phyloP scores from a whole-genome alignment of 1,284 basidiomycete species.

The Fomitopsis betulina region DNA sequence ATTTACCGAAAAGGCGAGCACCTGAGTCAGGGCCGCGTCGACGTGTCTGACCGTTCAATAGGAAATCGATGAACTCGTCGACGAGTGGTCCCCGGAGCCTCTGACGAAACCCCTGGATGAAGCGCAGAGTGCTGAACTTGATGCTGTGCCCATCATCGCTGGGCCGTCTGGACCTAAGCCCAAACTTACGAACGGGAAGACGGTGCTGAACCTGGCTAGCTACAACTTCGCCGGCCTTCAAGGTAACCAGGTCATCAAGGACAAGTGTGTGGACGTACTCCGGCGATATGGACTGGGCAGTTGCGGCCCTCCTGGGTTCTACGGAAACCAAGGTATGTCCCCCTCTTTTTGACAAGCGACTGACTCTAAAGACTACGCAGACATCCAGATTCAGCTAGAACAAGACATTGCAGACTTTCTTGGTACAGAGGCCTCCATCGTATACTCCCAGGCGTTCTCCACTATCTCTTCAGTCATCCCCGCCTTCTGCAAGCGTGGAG shows the following conservation, averaged over 20 bases:
- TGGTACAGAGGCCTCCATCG: constrained; percentile 83
- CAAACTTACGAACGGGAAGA: constrained; percentile 75
- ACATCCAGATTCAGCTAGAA: constrained; percentile 91
- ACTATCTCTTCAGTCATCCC: constrained; percentile 94
- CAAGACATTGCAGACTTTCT: constrained; percentile 88
- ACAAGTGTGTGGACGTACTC: constrained; percentile 83
- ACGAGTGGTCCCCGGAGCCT: constrained; percentile 92
- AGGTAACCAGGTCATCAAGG: constrained; percentile 85
- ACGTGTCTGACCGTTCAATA: constrained; percentile 28
- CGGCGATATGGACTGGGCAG: constrained; percentile 92
- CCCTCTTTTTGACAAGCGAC: neutral
- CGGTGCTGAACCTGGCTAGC: constrained; percentile 84
- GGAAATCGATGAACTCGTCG: constrained; percentile 97
- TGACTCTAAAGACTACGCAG: constrained; percentile 46
- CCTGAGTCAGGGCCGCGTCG: neutral
- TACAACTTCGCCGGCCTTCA: constrained; percentile 93
- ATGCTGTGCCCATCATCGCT: constrained; percentile 72
- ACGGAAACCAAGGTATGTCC: constrained; percentile 84
- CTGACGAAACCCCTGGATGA: constrained; percentile 63
- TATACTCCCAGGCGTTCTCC: constrained; percentile 94
- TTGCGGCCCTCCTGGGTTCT: constrained; percentile 97
- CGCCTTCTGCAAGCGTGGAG: constrained; percentile 96
- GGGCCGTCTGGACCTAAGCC: constrained; percentile 85
- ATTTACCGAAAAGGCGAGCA: constrained; percentile 79
- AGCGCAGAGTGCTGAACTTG: constrained; percentile 67